A percentile compares a stretch with the other conserved stretches of the same genome.
These are phyloP conservation scores for Inga leiocalycina DNA, from an alignment of 306 rosid genomes.

Conservation along the genomic window DNA sequence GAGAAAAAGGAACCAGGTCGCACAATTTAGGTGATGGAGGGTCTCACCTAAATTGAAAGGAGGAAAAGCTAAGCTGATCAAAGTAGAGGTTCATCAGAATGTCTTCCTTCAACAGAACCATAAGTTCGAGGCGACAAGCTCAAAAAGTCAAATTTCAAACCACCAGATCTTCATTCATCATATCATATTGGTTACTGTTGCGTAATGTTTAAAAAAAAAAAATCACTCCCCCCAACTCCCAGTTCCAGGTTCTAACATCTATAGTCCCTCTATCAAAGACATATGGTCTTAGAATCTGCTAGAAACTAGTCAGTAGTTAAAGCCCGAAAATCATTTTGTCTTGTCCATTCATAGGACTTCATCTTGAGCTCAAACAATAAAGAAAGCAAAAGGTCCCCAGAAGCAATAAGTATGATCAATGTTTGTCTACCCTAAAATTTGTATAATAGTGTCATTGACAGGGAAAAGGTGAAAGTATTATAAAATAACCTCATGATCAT, in stretches of 20 bases:
- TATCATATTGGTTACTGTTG: background rate
- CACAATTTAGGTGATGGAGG: constrained; percentile 10
- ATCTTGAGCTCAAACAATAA: background rate
- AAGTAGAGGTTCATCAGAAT: background rate
- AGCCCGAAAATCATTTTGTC: background rate
- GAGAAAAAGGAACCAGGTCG: constrained; percentile 11
- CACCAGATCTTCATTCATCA: background rate
- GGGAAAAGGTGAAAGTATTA: background rate
- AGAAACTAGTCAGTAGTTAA: background rate
- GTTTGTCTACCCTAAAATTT: constrained; percentile 3
- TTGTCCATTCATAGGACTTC: constrained; percentile 12
- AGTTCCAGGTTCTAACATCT: background rate
- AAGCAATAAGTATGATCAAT: background rate
- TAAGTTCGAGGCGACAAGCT: background rate
- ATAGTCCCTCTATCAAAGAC: background rate
- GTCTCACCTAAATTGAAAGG: background rate
- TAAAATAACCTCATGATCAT: background rate
- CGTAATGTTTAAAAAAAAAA: background rate
- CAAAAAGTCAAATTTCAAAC: background rate
- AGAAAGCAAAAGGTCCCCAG: background rate
- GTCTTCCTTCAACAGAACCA: background rate
- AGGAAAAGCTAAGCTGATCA: background rate
- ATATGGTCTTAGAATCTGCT: background rate
- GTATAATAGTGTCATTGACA: background rate
- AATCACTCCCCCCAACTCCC: background rate